These are phyloP conservation scores for Zymoseptoria brevis DNA, from an alignment of 2,329 filamentous ascomycete genomes.

Conservation along the genomic window DNA sequence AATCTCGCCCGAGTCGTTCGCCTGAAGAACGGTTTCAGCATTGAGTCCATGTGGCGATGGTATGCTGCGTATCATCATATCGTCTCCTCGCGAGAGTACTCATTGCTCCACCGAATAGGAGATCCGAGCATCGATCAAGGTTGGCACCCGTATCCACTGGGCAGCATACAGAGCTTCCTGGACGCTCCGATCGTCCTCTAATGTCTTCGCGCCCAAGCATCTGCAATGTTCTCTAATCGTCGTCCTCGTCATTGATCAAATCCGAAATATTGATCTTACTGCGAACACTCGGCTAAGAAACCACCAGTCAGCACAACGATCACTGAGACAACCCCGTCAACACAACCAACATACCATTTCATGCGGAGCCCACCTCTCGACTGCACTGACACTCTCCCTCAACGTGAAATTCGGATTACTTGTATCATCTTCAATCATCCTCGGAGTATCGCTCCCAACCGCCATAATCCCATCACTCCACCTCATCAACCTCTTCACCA, in stretches of 20 bases:
- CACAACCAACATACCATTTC: constrained; percentile 11
- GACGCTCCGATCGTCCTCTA: not conserved
- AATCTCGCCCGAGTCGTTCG: not conserved
- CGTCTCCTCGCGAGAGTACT: no score
- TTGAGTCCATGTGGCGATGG: not conserved
- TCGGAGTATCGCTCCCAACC: constrained; percentile 24
- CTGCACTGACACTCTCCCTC: constrained; percentile 22
- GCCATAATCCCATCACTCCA: constrained; percentile 29
- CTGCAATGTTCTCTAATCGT: not conserved
- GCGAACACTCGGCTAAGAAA: constrained; percentile 14
- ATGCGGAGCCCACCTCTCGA: constrained; percentile 26
- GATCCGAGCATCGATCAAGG: no score
- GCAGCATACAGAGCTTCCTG: no score
- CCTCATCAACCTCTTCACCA: constrained; percentile 29
- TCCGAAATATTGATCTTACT: constrained; percentile 24
- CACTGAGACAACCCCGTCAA: not conserved
- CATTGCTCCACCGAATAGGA: no score
- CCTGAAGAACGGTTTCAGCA: not conserved
- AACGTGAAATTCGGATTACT: constrained; percentile 17
- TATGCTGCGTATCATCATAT: not conserved
- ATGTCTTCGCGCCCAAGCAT: not conserved
- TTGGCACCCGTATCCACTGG: no score
- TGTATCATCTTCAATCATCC: constrained; percentile 26
- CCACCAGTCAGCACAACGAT: not conserved
- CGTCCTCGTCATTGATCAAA: constrained; percentile 18